Evolutionary conservation across 768 basidiomycete genomes (phyloP), one percentile per base, ranked within the genome.

Genomic region (Mrakia frigida): DNA sequence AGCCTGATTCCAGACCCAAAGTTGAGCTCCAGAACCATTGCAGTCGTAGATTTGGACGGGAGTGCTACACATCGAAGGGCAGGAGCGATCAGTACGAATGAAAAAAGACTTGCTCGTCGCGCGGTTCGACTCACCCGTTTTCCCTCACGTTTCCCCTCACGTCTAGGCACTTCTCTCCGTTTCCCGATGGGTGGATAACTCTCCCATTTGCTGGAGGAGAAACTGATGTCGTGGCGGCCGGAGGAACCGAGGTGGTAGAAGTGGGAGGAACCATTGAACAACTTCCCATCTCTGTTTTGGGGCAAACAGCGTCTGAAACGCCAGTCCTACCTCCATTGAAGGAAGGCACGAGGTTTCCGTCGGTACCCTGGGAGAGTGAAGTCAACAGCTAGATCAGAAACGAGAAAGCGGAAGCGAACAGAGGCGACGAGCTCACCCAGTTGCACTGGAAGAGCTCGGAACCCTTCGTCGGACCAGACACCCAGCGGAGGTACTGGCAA

Each of bases 21-120:
- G 13, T 25, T 71, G 70, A 37, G 46, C 53, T 37, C 28, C 28
- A 2, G 70, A 31, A 33, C 43, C 70, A 10, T 71, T 52, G 14
- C 70, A 71, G 70, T 71, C 70, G 46, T 71, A 71, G 50, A 71
- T 28, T 43, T 71, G 70, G 11, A 71, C 53, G 16, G 70, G 70
- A 10, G 50, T 71, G 7, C 70, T 59, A 6, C 28, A n/a, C 14
- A n/a, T 6, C 18, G 21, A 70, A 37, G 21, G 2, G 31, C 11
- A 2, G n/a, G 2, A 37, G 23, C 35, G 35, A 31, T 33, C n/a
- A 63, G 61, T n/a, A n/a, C 33, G 61, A 33, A 63, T 2, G 61
- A 6, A 63, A 33, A 7, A 7, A 25, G 11, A 13, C 35, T 33
- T 10, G 18, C 31, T 4, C 28, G 2, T 61, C 56, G 31, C 60